Conservation (phyloP, 2,329 filamentous ascomycete genomes). For the Elsinoe necatrix region DNA sequence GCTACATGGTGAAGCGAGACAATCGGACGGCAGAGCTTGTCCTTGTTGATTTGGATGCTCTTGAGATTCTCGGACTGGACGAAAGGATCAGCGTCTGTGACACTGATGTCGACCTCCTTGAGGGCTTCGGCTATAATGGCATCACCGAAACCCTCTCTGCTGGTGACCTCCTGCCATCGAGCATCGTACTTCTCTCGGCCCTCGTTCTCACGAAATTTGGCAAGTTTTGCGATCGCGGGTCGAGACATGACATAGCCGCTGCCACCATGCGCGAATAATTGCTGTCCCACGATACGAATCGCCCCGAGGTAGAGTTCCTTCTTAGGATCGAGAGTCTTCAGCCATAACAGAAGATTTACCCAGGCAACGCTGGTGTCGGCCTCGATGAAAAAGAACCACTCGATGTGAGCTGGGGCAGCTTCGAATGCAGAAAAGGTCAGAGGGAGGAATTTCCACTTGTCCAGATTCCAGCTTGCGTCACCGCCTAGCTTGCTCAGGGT, state of each 20-base stretch:
- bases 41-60: slow-evolving; percentile 32
- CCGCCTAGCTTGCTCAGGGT: slow-evolving; percentile 27
- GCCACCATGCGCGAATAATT: slow-evolving; percentile 42
- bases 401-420: slow-evolving; percentile 36
- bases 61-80: slow-evolving; percentile 37
- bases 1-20: slow-evolving; percentile 31
- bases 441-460: slow-evolving; percentile 51
- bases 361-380: slow-evolving; percentile 46
- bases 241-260: slow-evolving; percentile 40
- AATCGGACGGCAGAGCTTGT: slow-evolving; percentile 37
- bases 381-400: slow-evolving; percentile 51
- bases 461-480: slow-evolving; percentile 43
- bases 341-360: slow-evolving; percentile 41
- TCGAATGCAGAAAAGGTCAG: slow-evolving; percentile 46
- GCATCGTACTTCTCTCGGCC: slow-evolving; percentile 23
- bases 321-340: slow-evolving; percentile 41
- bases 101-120: slow-evolving; percentile 36
- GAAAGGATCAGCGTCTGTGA: slow-evolving; percentile 37
- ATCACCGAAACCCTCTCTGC: slow-evolving; percentile 46
- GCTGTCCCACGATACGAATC: slow-evolving; percentile 23
- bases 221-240: slow-evolving; percentile 26
- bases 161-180: slow-evolving; percentile 35
- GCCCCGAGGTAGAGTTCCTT: slow-evolving; percentile 44
- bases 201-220: slow-evolving; percentile 9
- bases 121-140: slow-evolving; percentile 44